Conservation (phyloP, 352 stramenopile genomes). For the Thraustotheca clavata region DNA sequence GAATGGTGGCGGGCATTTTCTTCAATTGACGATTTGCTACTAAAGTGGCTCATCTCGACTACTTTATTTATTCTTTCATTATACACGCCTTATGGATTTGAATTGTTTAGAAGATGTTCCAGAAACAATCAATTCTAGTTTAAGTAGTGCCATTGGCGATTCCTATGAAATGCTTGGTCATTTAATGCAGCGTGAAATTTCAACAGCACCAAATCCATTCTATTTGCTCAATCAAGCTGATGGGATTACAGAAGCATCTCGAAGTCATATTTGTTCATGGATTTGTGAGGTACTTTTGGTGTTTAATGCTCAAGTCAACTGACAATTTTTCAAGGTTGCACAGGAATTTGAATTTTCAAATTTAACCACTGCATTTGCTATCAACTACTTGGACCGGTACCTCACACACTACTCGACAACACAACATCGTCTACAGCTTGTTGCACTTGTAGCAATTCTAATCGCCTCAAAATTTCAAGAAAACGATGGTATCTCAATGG, state of each 20-base stretch:
- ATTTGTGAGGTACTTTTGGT: background rate
- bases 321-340: background rate
- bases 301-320: background rate
- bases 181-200: background rate
- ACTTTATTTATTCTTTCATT: too few species aligned
- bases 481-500: slow-evolving; percentile 20
- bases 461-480: slow-evolving; percentile 28
- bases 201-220: background rate
- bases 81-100: background rate
- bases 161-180: background rate
- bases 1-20: too few species aligned
- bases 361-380: slow-evolving; percentile 21
- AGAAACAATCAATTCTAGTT: too few species aligned
- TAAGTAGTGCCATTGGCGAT: too few species aligned
- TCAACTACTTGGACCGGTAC: slow-evolving; percentile 32
- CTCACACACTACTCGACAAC: slow-evolving; percentile 12
- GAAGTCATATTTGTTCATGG: slow-evolving; percentile 1
- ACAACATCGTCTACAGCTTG: slow-evolving; percentile 25
- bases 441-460: slow-evolving; percentile 25
- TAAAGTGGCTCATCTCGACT: too few species aligned
- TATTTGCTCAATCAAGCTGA: slow-evolving; percentile 4
- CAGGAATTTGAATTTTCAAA: slow-evolving; percentile 22
- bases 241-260: slow-evolving; percentile 2
- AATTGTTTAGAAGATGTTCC: slow-evolving; percentile 10
- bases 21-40: too few species aligned